Conservation (phyloP, 495 filamentous ascomycete species). For the Xylaria curta region DNA sequence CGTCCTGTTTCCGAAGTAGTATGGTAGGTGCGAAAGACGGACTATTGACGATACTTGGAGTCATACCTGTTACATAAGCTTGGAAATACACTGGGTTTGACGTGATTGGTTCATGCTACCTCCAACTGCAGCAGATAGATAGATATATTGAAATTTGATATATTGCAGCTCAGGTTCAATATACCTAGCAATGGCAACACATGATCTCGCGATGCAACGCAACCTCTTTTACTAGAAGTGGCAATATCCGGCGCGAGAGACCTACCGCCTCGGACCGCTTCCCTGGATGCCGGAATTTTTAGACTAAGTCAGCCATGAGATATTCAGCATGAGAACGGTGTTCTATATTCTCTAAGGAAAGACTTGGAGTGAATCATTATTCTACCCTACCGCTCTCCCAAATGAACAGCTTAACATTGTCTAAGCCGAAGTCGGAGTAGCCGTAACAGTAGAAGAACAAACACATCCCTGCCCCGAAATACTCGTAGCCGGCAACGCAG, state of each 20-base stretch:
- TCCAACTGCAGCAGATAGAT: neutral
- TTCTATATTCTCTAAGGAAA: neutral
- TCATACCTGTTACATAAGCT: neutral
- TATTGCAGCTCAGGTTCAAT: neutral
- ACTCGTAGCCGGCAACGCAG: constrained; percentile 55
- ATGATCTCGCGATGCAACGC: neutral
- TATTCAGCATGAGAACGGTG: neutral
- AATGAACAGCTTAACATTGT: too few relatives aligned
- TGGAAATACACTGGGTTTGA: neutral
- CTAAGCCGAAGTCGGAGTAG: constrained; percentile 21
- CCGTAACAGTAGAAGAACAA: constrained; percentile 45
- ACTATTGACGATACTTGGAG: neutral
- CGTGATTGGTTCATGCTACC: neutral
- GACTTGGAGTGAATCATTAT: too few relatives aligned
- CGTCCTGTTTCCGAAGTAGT: neutral
- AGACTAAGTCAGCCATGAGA: neutral
- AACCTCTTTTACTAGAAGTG: neutral
- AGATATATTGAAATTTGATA: neutral
- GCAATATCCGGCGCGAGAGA: neutral
- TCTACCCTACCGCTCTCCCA: too few relatives aligned
- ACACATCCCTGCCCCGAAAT: constrained; percentile 51
- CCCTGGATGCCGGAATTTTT: neutral
- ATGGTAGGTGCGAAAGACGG: neutral
- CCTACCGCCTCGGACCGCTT: neutral
- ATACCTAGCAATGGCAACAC: neutral